Evolutionary conservation across 2,329 filamentous ascomycete species (phyloP).

Genomic region (Alternaria conjuncta): DNA sequence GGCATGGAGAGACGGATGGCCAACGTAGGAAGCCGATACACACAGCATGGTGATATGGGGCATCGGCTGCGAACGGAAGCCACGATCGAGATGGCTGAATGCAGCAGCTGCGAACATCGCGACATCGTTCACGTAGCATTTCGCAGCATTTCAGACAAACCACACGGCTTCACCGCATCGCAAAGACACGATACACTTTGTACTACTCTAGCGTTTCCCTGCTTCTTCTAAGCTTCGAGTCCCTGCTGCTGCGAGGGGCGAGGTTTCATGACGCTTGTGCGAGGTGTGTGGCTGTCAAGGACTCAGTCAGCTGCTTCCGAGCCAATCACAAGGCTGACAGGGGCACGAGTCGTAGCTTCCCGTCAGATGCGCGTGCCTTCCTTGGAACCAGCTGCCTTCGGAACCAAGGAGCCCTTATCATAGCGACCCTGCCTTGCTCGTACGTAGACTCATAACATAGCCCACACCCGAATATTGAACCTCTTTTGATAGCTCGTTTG

Average conservation of each 20-base stretch:
- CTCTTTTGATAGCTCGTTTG: background rate
- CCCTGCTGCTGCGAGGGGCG: slow-evolving; percentile 13
- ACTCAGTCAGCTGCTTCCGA: slow-evolving; percentile 19
- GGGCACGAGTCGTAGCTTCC: slow-evolving; percentile 25
- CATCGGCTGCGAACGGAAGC: slow-evolving; percentile 39
- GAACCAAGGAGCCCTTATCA: slow-evolving; percentile 24
- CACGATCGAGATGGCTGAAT: slow-evolving; percentile 1
- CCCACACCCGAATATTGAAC: slow-evolving; percentile 11
- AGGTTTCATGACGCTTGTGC: slow-evolving; percentile 17
- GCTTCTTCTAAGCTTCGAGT: slow-evolving; percentile 15
- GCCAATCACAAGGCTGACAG: slow-evolving; percentile 21
- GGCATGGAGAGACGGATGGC: slow-evolving; percentile 37
- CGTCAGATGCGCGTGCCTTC: slow-evolving; percentile 27
- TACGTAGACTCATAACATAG: slow-evolving; percentile 6
- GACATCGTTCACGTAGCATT: background rate
- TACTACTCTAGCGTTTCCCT: slow-evolving; percentile 10
- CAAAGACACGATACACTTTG: background rate
- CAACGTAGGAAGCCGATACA: slow-evolving; percentile 10
- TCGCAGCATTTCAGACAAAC: background rate
- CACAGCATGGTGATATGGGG: slow-evolving; percentile 19
- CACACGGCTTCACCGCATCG: background rate
- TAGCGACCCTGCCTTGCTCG: slow-evolving; percentile 4
- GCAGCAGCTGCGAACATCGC: background rate
- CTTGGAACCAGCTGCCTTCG: slow-evolving; percentile 25
- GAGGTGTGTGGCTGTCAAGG: slow-evolving; percentile 12